Evolutionary conservation across 768 basidiomycete species (phyloP), one percentile per base, ranked within the genome.

Genomic region (Terana coerulea): DNA sequence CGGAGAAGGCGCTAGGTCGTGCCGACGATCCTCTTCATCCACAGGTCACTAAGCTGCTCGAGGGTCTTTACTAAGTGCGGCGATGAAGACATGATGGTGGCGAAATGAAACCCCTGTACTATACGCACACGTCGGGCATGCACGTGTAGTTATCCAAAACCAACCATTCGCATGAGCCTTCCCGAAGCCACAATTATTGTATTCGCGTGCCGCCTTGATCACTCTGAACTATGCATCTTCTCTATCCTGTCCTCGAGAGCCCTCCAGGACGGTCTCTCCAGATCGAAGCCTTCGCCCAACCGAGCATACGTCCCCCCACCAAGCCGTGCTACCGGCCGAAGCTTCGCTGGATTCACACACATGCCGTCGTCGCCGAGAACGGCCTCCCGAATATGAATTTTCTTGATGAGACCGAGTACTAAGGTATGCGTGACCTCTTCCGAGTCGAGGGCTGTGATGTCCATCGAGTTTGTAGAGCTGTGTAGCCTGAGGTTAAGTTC

Each of bases 291-390:
- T 45, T 78, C 69, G 19, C 70, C 67, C 33, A 81, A 58, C 37
- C 76, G 65, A 6, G 74, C 74, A 63, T 84, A 87, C 41, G 69
- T 71, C 25, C 67, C 68, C 6, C 79, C 83, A 25, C 80, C 84
- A 26, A 88, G 67, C 37, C 86, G 72, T 10, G 75, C 73, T 39
- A 83, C 66, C 4, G 77, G 69, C 5, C 73, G 70, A 48, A 83
- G 69, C 64, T 77, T 80, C 9, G 56, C 64, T 12, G 74, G 70
- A 62, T 83, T 76, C 33, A 82, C 64, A 33, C 60, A 62, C 26
- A 62, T 60, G 8, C 74, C 72, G 49, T 75, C 73, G 14, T 66
- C 64, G 42, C 57, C 64, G 51, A 83, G 64, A 26, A 80, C 73
- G 19, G 75, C 72, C 54, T 76, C 69, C 42, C 76, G 71, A 47